Conservation (phyloP, 169 alveolate genomes). For the Plasmodium malariae region DNA sequence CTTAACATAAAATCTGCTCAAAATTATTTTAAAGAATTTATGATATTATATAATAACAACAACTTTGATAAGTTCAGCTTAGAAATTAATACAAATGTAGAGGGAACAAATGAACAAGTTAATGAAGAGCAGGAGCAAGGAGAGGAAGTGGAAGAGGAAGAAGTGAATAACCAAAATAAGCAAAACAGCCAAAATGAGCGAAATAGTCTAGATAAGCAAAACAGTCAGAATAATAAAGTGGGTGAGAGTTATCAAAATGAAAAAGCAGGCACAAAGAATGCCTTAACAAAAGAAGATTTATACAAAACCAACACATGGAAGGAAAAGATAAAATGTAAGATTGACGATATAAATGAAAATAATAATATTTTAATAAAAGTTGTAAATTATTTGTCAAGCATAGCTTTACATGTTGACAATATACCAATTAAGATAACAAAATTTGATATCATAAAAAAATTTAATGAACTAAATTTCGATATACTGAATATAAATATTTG, state of each 20-base stretch:
- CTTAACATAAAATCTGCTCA: constrained; percentile 61
- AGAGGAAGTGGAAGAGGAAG: neutral
- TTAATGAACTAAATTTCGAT: constrained; percentile 20
- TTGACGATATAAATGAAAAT: constrained; percentile 58
- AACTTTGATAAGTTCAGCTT: constrained; percentile 63
- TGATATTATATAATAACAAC: constrained; percentile 54
- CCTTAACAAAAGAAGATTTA: neutral
- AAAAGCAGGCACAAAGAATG: neutral
- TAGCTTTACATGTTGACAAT: constrained; percentile 39
- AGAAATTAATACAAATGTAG: constrained; percentile 59
- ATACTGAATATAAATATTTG: constrained; percentile 58
- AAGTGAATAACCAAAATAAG: neutral
- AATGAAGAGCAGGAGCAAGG: neutral
- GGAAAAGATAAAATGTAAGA: constrained; percentile 73
- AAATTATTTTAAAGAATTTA: constrained; percentile 53
- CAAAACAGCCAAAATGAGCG: neutral
- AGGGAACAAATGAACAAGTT: neutral
- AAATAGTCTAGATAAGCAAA: neutral
- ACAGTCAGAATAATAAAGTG: constrained; percentile 1
- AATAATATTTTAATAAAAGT: constrained; percentile 43
- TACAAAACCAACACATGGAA: constrained; percentile 43
- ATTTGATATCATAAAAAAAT: constrained; percentile 42
- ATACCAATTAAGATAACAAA: constrained; percentile 37
- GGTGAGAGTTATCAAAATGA: neutral
- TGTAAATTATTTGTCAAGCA: constrained; percentile 28